Percentiles rank a stretch among this genome's conserved stretches.
These are phyloP conservation scores for Hyaloscypha bicolor DNA, from an alignment of 495 filamentous ascomycete genomes.

Conservation along the genomic window DNA sequence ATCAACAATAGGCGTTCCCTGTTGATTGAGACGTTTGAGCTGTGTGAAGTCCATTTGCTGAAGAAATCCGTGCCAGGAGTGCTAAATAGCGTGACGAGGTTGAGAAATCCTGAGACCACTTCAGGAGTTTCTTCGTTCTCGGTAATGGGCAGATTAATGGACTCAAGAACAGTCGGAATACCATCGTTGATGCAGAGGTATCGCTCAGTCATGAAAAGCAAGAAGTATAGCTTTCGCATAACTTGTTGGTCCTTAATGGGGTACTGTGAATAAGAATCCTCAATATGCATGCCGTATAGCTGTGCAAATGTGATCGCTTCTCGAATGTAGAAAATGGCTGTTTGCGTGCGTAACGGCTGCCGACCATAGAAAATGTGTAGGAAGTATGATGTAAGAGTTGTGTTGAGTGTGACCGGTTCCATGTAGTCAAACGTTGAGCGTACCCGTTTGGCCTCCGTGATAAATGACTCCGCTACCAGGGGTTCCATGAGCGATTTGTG, in stretches of 20 bases:
- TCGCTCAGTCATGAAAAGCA: constrained; percentile 20
- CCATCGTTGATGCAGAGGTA: constrained; percentile 17
- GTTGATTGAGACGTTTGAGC: constrained; percentile 13
- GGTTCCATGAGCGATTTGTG: constrained; percentile 8
- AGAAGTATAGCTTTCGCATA: constrained; percentile 18
- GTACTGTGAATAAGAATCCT: constrained; percentile 12
- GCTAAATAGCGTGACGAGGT: constrained; percentile 19
- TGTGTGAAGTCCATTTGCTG: constrained; percentile 16
- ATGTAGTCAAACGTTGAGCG: constrained; percentile 13
- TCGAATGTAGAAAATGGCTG: constrained; percentile 18
- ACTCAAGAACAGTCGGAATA: constrained; percentile 17
- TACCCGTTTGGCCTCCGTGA: constrained; percentile 9
- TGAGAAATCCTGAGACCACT: constrained; percentile 12
- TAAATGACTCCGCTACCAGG: constrained; percentile 10
- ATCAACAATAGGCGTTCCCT: constrained; percentile 11
- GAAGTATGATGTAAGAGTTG: constrained; percentile 16
- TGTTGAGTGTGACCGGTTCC: constrained; percentile 16
- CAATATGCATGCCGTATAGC: constrained; percentile 10
- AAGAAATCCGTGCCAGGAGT: constrained; percentile 19
- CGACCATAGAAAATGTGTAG: constrained; percentile 20
- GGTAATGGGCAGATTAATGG: constrained; percentile 7
- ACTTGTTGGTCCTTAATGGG: constrained; percentile 16
- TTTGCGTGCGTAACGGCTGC: constrained; percentile 8
- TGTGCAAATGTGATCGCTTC: constrained; percentile 19
- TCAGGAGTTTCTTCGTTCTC: constrained; percentile 14